Evolutionary conservation across 495 filamentous ascomycete genomes (phyloP).

Genomic region (Penicillium fimorum): DNA sequence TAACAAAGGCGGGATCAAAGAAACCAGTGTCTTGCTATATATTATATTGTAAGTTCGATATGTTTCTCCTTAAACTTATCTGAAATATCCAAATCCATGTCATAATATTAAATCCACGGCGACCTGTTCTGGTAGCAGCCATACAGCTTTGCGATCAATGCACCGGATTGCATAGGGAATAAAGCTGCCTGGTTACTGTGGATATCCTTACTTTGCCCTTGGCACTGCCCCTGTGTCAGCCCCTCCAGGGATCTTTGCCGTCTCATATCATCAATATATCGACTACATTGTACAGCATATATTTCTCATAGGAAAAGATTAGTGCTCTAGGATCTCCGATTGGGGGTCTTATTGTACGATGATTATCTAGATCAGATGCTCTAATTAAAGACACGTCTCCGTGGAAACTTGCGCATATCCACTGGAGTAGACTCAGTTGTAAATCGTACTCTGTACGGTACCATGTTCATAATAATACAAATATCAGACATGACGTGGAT

Average conservation of each 20-base stretch:
- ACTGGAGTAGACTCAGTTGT: neutral
- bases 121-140: neutral
- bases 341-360: neutral
- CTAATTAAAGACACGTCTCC: neutral
- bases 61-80: too few relatives aligned
- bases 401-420: neutral
- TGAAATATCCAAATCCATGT: neutral
- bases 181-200: constrained; percentile 5
- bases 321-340: neutral
- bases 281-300: neutral
- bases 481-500: neutral
- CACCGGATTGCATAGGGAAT: neutral
- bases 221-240: neutral
- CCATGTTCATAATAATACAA: neutral
- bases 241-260: neutral
- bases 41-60: too few relatives aligned
- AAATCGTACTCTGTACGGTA: too few relatives aligned
- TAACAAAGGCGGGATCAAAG: neutral
- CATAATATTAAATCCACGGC: neutral
- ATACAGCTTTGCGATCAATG: neutral
- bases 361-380: neutral
- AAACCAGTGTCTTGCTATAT: too few relatives aligned
- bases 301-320: neutral
- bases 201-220: neutral
- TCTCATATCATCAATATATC: neutral